These are phyloP conservation scores for Juglanconis juglandina DNA, from an alignment of 2,329 filamentous ascomycete species.

Conservation along the genomic window DNA sequence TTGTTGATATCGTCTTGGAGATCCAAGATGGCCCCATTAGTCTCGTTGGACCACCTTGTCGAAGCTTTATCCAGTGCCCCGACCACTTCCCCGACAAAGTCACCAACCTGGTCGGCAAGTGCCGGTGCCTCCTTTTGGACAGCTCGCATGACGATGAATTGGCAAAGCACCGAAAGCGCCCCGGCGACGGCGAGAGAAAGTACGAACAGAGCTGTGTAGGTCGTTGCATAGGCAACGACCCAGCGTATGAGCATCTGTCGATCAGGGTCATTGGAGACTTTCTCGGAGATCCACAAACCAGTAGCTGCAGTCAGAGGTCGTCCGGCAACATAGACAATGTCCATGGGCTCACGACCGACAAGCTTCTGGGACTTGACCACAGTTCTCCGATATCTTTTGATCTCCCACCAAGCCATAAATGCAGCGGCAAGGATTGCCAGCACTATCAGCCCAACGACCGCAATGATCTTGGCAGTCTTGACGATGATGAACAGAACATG, in stretches of 20 bases:
- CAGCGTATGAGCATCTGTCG: slow-evolving; percentile 74
- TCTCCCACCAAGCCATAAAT: slow-evolving; percentile 78
- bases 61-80: slow-evolving; percentile 69
- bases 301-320: slow-evolving; percentile 70
- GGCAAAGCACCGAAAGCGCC: slow-evolving; percentile 77
- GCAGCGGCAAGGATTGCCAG: slow-evolving; percentile 68
- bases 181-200: slow-evolving; percentile 79
- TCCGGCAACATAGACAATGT: slow-evolving; percentile 83
- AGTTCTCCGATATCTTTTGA: slow-evolving; percentile 71
- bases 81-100: slow-evolving; percentile 77
- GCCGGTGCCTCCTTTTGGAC: slow-evolving; percentile 74
- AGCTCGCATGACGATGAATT: slow-evolving; percentile 70
- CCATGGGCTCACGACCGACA: slow-evolving; percentile 70
- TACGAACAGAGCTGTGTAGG: slow-evolving; percentile 78
- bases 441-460: slow-evolving; percentile 70
- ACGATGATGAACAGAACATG: slow-evolving; percentile 63
- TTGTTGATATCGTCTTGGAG: slow-evolving; percentile 68
- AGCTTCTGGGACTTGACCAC: slow-evolving; percentile 67
- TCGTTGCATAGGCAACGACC: slow-evolving; percentile 84
- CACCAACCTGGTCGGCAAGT: slow-evolving; percentile 69
- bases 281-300: slow-evolving; percentile 67
- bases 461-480: slow-evolving; percentile 67
- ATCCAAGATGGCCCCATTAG: slow-evolving; percentile 64
- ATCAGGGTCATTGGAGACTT: slow-evolving; percentile 53
- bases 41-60: slow-evolving; percentile 69